Conservation (phyloP, 2,329 filamentous ascomycete genomes). For the Pseudogymnoascus sp. region DNA sequence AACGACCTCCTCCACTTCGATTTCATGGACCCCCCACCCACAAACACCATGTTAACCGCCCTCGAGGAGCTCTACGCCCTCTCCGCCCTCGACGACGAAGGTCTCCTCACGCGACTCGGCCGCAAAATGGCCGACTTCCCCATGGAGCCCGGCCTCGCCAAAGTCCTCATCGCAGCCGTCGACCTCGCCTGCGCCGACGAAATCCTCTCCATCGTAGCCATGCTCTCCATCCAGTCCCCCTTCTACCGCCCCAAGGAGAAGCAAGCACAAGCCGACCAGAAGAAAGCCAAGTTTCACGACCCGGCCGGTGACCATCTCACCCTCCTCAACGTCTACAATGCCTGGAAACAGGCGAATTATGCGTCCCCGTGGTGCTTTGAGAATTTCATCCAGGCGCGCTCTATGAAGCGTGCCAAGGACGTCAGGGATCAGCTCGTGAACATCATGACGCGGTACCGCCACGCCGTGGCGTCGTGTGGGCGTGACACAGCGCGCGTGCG, state of each 20-base stretch:
- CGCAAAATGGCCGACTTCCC: conserved; percentile 98
- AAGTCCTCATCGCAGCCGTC: conserved; percentile 79
- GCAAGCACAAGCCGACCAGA: conserved; percentile 90
- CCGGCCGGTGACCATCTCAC: conserved; percentile 91
- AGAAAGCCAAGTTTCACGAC: conserved; percentile 96
- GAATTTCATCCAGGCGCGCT: conserved; percentile 90
- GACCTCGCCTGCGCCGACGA: conserved; percentile 88
- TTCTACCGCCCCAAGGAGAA: conserved; percentile 98
- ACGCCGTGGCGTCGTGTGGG: conserved; percentile 75
- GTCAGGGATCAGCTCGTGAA: conserved; percentile 85
- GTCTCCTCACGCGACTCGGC: conserved; percentile 80
- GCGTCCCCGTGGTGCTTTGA: conserved; percentile 91
- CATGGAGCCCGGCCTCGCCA: conserved; percentile 89
- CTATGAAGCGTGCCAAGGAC: conserved; percentile 83
- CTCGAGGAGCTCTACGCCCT: conserved; percentile 91
- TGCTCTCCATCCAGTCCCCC: conserved; percentile 78
- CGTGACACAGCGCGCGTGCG: conserved; percentile 80
- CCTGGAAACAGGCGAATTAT: conserved; percentile 82
- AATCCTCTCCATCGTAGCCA: conserved; percentile 86
- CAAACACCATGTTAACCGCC: conserved; percentile 95
- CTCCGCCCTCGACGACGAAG: conserved; percentile 88
- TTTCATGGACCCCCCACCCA: conserved; percentile 97
- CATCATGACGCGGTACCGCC: conserved; percentile 88
- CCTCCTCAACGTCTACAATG: conserved; percentile 90
- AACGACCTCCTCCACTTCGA: conserved; percentile 96